Conservation (phyloP, 345 rosid genomes). For the Brassica juncea region DNA sequence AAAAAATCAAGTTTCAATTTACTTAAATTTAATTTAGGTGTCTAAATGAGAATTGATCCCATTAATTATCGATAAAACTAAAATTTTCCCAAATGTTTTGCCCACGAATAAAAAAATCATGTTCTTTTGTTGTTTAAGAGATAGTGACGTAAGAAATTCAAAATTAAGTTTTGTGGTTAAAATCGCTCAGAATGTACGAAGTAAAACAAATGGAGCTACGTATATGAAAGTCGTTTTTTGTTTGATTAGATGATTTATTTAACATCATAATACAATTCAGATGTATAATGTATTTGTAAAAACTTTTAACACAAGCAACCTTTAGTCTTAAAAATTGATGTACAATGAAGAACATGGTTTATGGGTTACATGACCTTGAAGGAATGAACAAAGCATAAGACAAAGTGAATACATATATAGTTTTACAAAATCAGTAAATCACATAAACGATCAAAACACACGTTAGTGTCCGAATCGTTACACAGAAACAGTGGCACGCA, state of each 20-base stretch:
- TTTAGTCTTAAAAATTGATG: background rate
- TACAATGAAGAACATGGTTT: background rate
- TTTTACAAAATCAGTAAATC: constrained; percentile 4
- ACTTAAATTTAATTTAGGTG: no score
- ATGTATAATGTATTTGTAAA: background rate
- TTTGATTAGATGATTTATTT: background rate
- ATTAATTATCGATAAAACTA: no score
- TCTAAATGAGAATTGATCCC: no score
- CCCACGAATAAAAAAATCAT: no score
- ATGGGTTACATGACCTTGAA: background rate
- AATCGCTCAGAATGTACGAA: no score
- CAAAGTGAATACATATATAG: constrained; percentile 2
- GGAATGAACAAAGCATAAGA: background rate
- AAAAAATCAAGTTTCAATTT: no score
- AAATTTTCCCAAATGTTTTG: no score
- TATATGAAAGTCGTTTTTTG: no score
- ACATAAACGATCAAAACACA: background rate
- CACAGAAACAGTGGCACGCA: constrained; percentile 57
- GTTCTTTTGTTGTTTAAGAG: no score
- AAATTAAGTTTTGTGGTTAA: no score
- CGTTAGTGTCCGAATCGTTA: constrained; percentile 26
- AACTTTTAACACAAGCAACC: background rate
- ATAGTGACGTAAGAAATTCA: no score
- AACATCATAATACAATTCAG: background rate
- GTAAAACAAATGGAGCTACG: no score